Percentiles rank a stretch among this genome's conserved stretches.
Conservation (phyloP, 2,329 filamentous ascomycete species). For the Cladosporium sp. region DNA sequence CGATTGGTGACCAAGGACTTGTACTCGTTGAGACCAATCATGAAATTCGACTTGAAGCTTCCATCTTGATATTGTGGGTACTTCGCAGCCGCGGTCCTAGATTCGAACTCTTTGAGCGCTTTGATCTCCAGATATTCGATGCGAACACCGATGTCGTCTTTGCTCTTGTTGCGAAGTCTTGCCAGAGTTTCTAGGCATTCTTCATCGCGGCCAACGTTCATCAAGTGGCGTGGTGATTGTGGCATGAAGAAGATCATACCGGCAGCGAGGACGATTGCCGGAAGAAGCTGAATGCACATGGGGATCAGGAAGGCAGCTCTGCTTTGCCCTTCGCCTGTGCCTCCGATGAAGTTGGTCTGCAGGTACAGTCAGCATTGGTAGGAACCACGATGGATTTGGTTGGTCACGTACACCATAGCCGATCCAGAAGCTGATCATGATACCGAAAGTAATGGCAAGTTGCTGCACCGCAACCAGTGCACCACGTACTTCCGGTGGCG, state of each 20-base stretch:
- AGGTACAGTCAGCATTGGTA: conserved; percentile 19
- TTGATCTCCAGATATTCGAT: conserved; percentile 79
- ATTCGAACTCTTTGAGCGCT: conserved; percentile 71
- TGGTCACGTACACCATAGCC: conserved; percentile 34
- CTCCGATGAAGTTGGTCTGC: conserved; percentile 44
- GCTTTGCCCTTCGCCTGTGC: conserved; percentile 52
- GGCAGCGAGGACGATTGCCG: conserved; percentile 58
- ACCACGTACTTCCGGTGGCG: conserved; percentile 59
- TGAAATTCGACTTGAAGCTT: conserved; percentile 56
- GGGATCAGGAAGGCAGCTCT: conserved; percentile 66
- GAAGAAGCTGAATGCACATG: conserved; percentile 60
- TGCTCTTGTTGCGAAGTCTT: conserved; percentile 55
- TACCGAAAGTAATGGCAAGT: conserved; percentile 54
- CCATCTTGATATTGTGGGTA: conserved; percentile 61
- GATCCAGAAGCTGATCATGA: conserved; percentile 49
- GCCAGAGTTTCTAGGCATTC: conserved; percentile 63
- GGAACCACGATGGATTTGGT: too few relatives aligned
- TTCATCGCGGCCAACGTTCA: conserved; percentile 63
- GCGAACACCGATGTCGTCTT: conserved; percentile 63
- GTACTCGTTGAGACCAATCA: conserved; percentile 64
- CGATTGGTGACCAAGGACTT: conserved; percentile 59
- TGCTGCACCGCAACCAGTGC: conserved; percentile 62
- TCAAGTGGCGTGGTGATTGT: conserved; percentile 70
- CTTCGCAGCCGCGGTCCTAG: conserved; percentile 60
- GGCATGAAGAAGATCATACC: conserved; percentile 64